Evolutionary conservation across 345 rosid genomes (phyloP), one percentile per base, ranked within the genome.

Genomic region (Balakata baccata): DNA sequence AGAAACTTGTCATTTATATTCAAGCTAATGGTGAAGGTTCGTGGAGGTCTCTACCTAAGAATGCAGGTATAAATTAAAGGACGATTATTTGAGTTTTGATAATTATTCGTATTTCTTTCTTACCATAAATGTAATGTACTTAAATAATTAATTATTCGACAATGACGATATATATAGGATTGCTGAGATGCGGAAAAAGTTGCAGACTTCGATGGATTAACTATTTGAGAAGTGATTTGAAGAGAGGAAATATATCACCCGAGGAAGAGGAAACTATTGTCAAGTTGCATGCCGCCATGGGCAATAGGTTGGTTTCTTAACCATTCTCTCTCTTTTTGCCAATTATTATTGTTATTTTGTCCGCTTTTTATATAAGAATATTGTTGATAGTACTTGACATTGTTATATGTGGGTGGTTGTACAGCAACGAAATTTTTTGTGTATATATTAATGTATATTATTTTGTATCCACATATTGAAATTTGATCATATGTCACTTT

Each of bases 191-290:
- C 38, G 98, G 97, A 37, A 94, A 92, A 81, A 92, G 98, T 68
- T 94, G 98, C 83, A 80, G 97, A 76, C 80, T 94, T 75, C 80
- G 98, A 78, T 94, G 98, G 98, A 86, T 90, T 62, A 94, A 94
- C 64, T 92, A 94, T 79, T 74, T 94, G 68, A 86, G 85, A 84
- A 64, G 83, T 6, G 97, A 92, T 77, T 70, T 94, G 75, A 94
- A 85, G 80, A 86, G 98, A 38, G 97, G 98, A 34, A 90, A 88
- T 59, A 87, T 94, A 29, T 76, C 95, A 7, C 4, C 80, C 0
- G 83, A 80, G 70, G 98, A 94, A 75, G 97, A 92, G 59, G 90
- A 86, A 13, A 51, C 82, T 68, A 85, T 94, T 75, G 78, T 87
- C 58, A 87, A 83, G 64, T 68, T 94, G 83, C 98, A 81, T 72